A percentile compares a stretch with the other conserved stretches of the same genome.
Evolutionary conservation across 768 basidiomycete species (phyloP).

Genomic region (Naganishia vaughanmartiniae): DNA sequence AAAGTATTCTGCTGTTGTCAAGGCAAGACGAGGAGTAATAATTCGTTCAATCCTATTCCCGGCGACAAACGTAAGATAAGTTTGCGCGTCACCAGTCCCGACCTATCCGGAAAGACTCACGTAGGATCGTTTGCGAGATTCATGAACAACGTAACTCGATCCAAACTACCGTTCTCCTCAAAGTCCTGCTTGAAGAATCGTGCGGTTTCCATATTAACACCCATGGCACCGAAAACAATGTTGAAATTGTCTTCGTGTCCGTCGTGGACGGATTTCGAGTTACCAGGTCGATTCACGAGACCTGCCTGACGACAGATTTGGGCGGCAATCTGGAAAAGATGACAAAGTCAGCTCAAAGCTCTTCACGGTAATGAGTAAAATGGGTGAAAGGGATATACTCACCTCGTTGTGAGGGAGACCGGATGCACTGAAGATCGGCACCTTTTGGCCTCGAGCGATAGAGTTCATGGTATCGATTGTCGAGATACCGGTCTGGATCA

Average conservation of each 20-base stretch:
- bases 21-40: constrained; percentile 94
- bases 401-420: constrained; percentile 99
- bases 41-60: constrained; percentile 82
- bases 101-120: constrained; percentile 41
- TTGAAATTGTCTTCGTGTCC: constrained; percentile 99
- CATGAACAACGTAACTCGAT: constrained; percentile 95
- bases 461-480: constrained; percentile 70
- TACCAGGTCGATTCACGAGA: constrained; percentile 79
- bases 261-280: constrained; percentile 91
- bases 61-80: neutral
- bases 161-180: constrained; percentile 95
- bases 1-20: constrained; percentile 98
- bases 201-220: constrained; percentile 99
- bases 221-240: constrained; percentile 99
- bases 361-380: constrained; percentile 5
- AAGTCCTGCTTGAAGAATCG: constrained; percentile 99
- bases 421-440: constrained; percentile 98
- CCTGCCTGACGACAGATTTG: constrained; percentile 99
- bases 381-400: constrained; percentile 38
- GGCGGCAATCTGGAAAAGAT: constrained; percentile 75
- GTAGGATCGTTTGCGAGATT: constrained; percentile 99
- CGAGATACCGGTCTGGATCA: constrained; percentile 99
- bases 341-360: constrained; percentile 19
- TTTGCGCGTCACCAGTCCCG: neutral
- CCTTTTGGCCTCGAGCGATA: constrained; percentile 99